A percentile compares a stretch with the other conserved stretches of the same genome.
phyloP scores from a whole-genome alignment of 2,329 filamentous ascomycete genomes.

The Aspergillus eucalypticola region DNA sequence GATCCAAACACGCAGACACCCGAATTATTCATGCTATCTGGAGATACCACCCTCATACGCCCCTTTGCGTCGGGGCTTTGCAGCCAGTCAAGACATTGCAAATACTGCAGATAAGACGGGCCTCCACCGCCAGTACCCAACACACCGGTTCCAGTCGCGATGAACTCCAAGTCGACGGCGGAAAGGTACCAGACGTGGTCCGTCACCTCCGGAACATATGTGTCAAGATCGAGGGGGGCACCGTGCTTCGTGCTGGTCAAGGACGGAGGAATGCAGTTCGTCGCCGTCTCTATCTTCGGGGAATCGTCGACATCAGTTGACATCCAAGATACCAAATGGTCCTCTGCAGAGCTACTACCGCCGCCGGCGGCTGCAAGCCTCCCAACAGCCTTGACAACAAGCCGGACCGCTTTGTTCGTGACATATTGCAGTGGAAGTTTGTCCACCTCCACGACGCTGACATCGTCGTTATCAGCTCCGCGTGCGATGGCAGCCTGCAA shows the following conservation, averaged over 20 bases:
- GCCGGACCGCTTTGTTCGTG: slow-evolving; percentile 44
- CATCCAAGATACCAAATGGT: neutral
- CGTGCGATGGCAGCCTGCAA: slow-evolving; percentile 23
- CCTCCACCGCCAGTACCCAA: slow-evolving; percentile 45
- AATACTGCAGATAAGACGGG: slow-evolving; percentile 47
- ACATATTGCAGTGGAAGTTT: slow-evolving; percentile 43
- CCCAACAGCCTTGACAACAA: slow-evolving; percentile 38
- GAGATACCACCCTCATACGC: slow-evolving; percentile 44
- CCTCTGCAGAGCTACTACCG: too few species aligned
- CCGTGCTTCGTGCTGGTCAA: slow-evolving; percentile 22
- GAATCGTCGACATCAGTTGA: neutral
- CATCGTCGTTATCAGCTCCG: slow-evolving; percentile 33
- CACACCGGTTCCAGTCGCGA: slow-evolving; percentile 40
- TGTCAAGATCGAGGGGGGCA: slow-evolving; percentile 28
- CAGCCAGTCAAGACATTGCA: slow-evolving; percentile 46
- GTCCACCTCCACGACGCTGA: slow-evolving; percentile 48
- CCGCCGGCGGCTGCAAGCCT: too few species aligned
- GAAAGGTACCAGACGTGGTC: slow-evolving; percentile 40
- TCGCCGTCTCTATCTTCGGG: too few species aligned
- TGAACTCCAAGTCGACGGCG: slow-evolving; percentile 39
- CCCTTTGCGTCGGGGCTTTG: slow-evolving; percentile 22
- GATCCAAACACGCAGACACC: slow-evolving; percentile 47
- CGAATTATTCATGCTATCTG: slow-evolving; percentile 37
- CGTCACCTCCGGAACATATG: slow-evolving; percentile 35
- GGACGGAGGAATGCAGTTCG: too few species aligned